phyloP scores from a whole-genome alignment of 225 moss, liverwort and hornwort species.

The Sphagnum contortum region DNA sequence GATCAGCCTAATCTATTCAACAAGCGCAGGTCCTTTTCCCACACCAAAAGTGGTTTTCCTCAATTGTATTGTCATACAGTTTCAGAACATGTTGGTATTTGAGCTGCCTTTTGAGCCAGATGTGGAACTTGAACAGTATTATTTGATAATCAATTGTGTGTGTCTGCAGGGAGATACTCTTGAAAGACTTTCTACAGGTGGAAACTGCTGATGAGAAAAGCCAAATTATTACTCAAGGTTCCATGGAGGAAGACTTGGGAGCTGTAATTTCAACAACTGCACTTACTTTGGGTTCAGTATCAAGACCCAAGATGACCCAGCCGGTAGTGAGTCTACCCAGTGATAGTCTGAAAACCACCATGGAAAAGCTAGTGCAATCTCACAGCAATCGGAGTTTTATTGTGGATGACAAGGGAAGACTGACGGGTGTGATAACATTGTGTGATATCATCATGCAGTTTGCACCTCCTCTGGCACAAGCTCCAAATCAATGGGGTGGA shows the following conservation, averaged over 20 bases:
- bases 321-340: constrained; percentile 30
- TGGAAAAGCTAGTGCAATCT: constrained; percentile 44
- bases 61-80: too few relatives aligned
- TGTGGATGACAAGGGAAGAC: constrained; percentile 23
- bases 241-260: constrained; percentile 29
- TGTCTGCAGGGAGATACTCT: constrained; percentile 24
- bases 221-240: neutral
- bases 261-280: constrained; percentile 32
- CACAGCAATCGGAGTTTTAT: constrained; percentile 60
- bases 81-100: too few relatives aligned
- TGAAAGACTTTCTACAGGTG: constrained; percentile 32
- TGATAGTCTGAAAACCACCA: constrained; percentile 53
- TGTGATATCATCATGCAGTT: constrained; percentile 59
- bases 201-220: neutral
- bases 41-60: neutral
- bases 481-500: constrained; percentile 28
- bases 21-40: constrained; percentile 33
- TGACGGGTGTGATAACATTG: constrained; percentile 53
- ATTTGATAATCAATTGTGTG: neutral
- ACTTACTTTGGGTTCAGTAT: constrained; percentile 28
- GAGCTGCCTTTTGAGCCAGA: too few relatives aligned
- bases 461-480: constrained; percentile 34
- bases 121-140: too few relatives aligned
- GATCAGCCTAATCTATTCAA: constrained; percentile 48
- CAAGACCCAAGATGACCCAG: constrained; percentile 31